Evolutionary conservation across 2,329 filamentous ascomycete genomes (phyloP).

Genomic region (Diaporthe australafricana): DNA sequence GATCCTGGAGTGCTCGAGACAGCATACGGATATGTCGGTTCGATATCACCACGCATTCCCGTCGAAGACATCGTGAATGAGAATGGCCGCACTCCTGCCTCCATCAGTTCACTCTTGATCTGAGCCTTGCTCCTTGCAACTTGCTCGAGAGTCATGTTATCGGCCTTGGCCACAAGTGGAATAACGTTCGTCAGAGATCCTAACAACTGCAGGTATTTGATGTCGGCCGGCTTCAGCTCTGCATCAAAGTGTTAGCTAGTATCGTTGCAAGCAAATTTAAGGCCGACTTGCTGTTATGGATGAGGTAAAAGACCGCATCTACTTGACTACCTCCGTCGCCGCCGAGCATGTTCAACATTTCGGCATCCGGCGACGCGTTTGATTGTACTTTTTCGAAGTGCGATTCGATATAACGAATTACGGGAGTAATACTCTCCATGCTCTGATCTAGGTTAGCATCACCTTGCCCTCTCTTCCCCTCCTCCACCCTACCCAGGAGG

Average conservation of each 20-base stretch:
- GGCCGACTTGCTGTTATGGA: slow-evolving; percentile 72
- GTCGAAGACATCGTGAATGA: slow-evolving; percentile 65
- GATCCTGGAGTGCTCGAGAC: slow-evolving; percentile 79
- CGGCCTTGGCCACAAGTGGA: slow-evolving; percentile 82
- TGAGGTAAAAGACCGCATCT: slow-evolving; percentile 86
- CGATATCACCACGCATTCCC: slow-evolving; percentile 34
- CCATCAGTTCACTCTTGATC: slow-evolving; percentile 66
- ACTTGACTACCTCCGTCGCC: slow-evolving; percentile 86
- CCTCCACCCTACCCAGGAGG: too few species aligned
- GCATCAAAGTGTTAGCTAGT: slow-evolving; percentile 41
- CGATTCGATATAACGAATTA: slow-evolving; percentile 79
- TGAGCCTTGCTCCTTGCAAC: slow-evolving; percentile 69
- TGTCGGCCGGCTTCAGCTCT: slow-evolving; percentile 72
- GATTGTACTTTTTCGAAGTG: slow-evolving; percentile 73
- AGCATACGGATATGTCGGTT: slow-evolving; percentile 69
- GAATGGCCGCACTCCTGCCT: slow-evolving; percentile 73
- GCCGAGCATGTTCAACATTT: slow-evolving; percentile 81
- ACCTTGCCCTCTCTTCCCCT: background rate
- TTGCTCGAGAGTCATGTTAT: slow-evolving; percentile 72
- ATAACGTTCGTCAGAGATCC: slow-evolving; percentile 84
- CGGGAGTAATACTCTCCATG: slow-evolving; percentile 68
- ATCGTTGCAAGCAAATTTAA: background rate
- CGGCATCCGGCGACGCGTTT: slow-evolving; percentile 75
- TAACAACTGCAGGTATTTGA: slow-evolving; percentile 78
- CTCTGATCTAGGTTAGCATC: slow-evolving; percentile 48